Conservation (phyloP, 2,329 filamentous ascomycete species). For the Ampelomyces quisqualis region DNA sequence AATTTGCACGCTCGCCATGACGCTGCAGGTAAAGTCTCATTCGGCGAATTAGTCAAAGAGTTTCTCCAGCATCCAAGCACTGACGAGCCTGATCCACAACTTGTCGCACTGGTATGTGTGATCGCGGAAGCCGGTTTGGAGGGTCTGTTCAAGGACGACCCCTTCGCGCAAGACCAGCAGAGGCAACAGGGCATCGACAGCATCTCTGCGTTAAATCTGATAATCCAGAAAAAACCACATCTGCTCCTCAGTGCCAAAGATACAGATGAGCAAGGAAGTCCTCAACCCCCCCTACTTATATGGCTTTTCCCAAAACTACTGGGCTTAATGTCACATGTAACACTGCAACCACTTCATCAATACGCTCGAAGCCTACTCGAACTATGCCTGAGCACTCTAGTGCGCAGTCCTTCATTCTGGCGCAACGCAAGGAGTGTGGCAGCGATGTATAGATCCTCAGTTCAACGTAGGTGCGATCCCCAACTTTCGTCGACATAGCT, state of each 20-base stretch:
- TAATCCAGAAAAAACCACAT: slow-evolving; percentile 71
- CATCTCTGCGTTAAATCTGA: slow-evolving; percentile 73
- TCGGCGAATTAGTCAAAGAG: slow-evolving; percentile 72
- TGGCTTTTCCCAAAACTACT: slow-evolving; percentile 58
- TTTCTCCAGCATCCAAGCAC: slow-evolving; percentile 53
- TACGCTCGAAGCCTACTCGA: slow-evolving; percentile 41
- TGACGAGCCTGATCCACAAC: slow-evolving; percentile 65
- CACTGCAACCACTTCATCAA: slow-evolving; percentile 45
- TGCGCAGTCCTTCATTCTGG: slow-evolving; percentile 40
- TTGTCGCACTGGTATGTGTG: slow-evolving; percentile 84
- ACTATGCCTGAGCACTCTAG: slow-evolving; percentile 40
- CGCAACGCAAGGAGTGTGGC: slow-evolving; percentile 36
- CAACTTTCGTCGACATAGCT: neutral
- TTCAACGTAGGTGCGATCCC: slow-evolving; percentile 41
- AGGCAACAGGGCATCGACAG: slow-evolving; percentile 67
- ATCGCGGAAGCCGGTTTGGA: slow-evolving; percentile 78
- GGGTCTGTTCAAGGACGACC: slow-evolving; percentile 65
- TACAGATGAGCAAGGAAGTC: slow-evolving; percentile 33
- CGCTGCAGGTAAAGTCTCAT: slow-evolving; percentile 68
- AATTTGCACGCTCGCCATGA: slow-evolving; percentile 62
- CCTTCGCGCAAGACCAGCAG: slow-evolving; percentile 62
- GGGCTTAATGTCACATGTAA: slow-evolving; percentile 48
- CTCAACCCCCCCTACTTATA: slow-evolving; percentile 52
- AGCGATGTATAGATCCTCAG: slow-evolving; percentile 44
- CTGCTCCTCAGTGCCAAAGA: slow-evolving; percentile 55